Conservation (phyloP, 257 asterid species). For the Henckelia pumila region DNA sequence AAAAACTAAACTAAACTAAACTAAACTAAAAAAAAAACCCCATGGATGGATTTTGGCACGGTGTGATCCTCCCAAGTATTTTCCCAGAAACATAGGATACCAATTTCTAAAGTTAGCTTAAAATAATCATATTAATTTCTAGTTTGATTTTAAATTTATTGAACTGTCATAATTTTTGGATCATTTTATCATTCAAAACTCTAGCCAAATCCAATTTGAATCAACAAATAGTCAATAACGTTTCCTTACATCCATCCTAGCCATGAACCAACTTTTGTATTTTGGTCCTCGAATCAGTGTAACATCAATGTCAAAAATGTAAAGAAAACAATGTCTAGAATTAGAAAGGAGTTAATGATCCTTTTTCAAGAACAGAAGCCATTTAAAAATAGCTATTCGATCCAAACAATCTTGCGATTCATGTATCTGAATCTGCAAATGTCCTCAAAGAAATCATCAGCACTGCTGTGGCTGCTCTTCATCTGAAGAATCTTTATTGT, state of each 20-base stretch:
- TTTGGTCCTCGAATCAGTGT: background rate
- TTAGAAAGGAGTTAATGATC: constrained; percentile 11
- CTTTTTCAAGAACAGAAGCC: constrained; percentile 1
- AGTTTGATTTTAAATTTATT: no score
- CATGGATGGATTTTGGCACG: no score
- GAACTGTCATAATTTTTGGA: background rate
- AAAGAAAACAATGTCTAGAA: background rate
- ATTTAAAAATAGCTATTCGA: constrained; percentile 41
- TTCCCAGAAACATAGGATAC: no score
- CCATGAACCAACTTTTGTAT: background rate
- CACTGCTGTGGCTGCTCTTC: constrained; percentile 96
- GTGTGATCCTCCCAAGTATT: no score
- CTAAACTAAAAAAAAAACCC: no score
- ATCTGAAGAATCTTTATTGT: constrained; percentile 84
- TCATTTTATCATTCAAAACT: no score
- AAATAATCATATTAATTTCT: no score
- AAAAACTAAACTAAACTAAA: no score
- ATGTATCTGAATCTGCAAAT: constrained; percentile 64
- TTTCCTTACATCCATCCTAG: background rate
- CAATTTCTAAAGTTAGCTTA: no score
- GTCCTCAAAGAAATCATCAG: constrained; percentile 96
- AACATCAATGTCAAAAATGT: background rate
- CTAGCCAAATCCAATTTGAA: background rate
- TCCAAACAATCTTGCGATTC: constrained; percentile 67
- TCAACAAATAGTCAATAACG: background rate